Evolutionary conservation across 495 filamentous ascomycete genomes (phyloP).

Genomic region (Terfezia boudieri): DNA sequence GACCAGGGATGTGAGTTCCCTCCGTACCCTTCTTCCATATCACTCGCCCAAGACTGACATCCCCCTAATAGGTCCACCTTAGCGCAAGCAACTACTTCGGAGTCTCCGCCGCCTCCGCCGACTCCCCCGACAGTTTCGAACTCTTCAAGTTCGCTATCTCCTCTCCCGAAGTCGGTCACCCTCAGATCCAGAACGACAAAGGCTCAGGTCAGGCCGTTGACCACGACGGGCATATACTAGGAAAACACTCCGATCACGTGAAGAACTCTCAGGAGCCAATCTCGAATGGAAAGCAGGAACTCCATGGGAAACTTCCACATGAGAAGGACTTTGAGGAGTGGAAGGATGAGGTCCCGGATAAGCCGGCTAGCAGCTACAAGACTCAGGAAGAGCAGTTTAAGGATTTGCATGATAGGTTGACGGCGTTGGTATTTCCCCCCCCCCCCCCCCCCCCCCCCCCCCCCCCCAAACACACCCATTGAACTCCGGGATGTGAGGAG

Average conservation of each 20-base stretch:
- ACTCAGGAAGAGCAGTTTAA: constrained; percentile 41
- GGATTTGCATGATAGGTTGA: constrained; percentile 61
- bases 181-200: constrained; percentile 10
- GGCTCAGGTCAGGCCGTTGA: constrained; percentile 10
- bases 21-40: not conserved
- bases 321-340: constrained; percentile 25
- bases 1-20: constrained; percentile 37
- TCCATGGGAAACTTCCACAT: constrained; percentile 8
- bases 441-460: no score
- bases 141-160: constrained; percentile 63
- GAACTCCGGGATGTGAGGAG: not conserved
- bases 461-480: no score
- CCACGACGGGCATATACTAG: constrained; percentile 16
- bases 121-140: constrained; percentile 86
- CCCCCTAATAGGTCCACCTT: constrained; percentile 32
- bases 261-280: constrained; percentile 3
- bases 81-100: constrained; percentile 70
- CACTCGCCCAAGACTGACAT: not conserved
- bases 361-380: constrained; percentile 27
- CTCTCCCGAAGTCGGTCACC: constrained; percentile 13
- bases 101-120: constrained; percentile 65
- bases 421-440: constrained; percentile 28
- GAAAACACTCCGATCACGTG: constrained; percentile 11
- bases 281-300: constrained; percentile 18
- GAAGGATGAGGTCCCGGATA: constrained; percentile 26